A percentile compares a stretch with the other conserved stretches of the same genome.
Evolutionary conservation across 2,329 filamentous ascomycete genomes (phyloP).

Genomic region (Alternaria panax): DNA sequence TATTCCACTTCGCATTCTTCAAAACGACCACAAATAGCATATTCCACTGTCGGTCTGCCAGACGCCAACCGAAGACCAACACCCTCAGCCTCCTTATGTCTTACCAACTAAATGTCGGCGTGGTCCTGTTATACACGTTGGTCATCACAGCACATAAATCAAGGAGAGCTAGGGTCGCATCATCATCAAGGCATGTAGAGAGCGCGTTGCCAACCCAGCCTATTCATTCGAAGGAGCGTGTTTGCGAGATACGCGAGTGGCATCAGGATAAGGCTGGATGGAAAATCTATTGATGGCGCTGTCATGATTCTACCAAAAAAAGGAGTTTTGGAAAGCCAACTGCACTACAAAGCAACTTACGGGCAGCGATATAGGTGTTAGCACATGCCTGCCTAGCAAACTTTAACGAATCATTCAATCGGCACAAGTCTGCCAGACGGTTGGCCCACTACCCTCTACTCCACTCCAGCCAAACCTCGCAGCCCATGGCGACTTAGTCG

Average conservation of each 20-base stretch:
- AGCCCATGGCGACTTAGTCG: not conserved
- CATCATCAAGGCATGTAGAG: not conserved
- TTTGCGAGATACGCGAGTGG: not conserved
- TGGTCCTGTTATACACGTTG: not conserved
- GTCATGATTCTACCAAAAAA: not conserved
- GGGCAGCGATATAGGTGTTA: not conserved
- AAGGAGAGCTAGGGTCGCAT: not conserved
- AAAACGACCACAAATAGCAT: not conserved
- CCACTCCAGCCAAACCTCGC: not conserved
- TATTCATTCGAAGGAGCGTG: not conserved
- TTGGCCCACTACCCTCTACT: not conserved
- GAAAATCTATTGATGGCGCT: not conserved
- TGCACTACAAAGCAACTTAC: not conserved
- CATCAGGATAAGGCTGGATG: not conserved
- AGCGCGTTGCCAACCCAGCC: not conserved
- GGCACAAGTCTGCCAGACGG: not conserved
- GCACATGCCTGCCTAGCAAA: not conserved
- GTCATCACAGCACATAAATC: not conserved
- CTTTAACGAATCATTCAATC: not conserved
- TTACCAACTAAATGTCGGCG: not conserved
- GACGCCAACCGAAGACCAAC: not conserved
- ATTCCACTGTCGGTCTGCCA: not conserved
- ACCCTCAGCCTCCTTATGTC: not conserved
- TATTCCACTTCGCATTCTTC: not conserved
- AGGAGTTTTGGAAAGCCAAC: not conserved